Evolutionary conservation across 1,139 yeast species (phyloP), one percentile per base, ranked within the genome.

Genomic region (Hyphopichia burtonii): DNA sequence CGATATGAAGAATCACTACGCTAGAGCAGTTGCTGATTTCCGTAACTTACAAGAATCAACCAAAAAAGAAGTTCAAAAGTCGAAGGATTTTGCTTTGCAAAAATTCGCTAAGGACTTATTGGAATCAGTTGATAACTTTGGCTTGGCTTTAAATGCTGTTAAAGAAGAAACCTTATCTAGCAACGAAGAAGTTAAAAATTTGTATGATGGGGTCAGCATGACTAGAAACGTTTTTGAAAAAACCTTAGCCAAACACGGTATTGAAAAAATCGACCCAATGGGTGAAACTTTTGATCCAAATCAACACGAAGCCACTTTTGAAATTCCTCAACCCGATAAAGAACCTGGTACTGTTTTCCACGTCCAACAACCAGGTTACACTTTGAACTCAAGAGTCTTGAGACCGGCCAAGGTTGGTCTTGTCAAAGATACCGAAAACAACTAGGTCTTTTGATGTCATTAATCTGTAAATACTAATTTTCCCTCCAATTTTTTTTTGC

Each of bases 321-420:
- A 90, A 71, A 72, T 87, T 41, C 87, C 93, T 34, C 89, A 86
- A 59, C 89, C 94, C 38, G 95, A 82, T 57, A 88, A 89, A 65
- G 93, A 86, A 65, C 88, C 97, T 31, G 96, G 96, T 46, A 86
- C 96, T 31, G 88, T 91, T 44, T 87, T 90, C 82, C 90, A 82
- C 57, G 96, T 90, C 43, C 96, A 91, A 69, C 96, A 87, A 67
- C 78, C 85, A 20, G 98, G 98, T 38, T 91, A 84, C 71, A 80
- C 86, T 45, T 77, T 89, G 59, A 90, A 90, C 66, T 82, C 86
- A 53, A 80, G 97, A 63, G 96, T 90, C 36, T 78, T 91, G 61
- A 83, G 98, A 68, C 96, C 98, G 34, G 96, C 98, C 48, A 91
- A 91, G 75, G 98, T 91, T 53, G 97, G 98, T 55, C 81, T 91